These are phyloP conservation scores for Houttuynia cordata DNA, from an alignment of 164 flowering plant species.

Conservation along the genomic window DNA sequence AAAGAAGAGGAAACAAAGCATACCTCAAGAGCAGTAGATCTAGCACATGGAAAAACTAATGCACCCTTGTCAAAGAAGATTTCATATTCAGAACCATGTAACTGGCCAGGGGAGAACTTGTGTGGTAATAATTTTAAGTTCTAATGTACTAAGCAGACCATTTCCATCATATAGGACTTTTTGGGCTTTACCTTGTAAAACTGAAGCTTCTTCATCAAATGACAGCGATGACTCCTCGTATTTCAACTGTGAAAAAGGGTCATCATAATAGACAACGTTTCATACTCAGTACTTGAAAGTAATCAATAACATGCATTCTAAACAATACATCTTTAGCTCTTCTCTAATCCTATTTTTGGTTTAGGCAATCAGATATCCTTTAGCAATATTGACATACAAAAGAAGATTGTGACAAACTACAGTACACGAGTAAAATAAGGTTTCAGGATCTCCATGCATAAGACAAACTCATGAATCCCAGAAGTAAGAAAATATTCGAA, in stretches of 20 bases:
- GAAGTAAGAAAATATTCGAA: too few species aligned
- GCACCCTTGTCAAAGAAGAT: constrained; percentile 44
- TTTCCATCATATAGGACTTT: constrained; percentile 17
- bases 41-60: constrained; percentile 67
- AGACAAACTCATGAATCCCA: too few species aligned
- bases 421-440: too few species aligned
- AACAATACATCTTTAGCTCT: too few species aligned
- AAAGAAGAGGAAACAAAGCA: background rate
- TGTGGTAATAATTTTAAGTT: constrained; percentile 73
- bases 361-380: too few species aligned
- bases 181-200: constrained; percentile 45
- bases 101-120: constrained; percentile 21
- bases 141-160: constrained; percentile 29
- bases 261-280: too few species aligned
- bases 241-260: constrained; percentile 32
- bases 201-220: constrained; percentile 64
- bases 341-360: too few species aligned
- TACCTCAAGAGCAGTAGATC: constrained; percentile 64
- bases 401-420: too few species aligned
- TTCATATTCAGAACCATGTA: constrained; percentile 25
- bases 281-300: too few species aligned
- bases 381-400: too few species aligned
- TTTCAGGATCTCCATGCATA: too few species aligned
- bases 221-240: constrained; percentile 86
- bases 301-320: too few species aligned